Base-by-base conservation (phyloP, 176 grass and related monocot genomes). In the Echinochloa phyllopogon region DNA sequence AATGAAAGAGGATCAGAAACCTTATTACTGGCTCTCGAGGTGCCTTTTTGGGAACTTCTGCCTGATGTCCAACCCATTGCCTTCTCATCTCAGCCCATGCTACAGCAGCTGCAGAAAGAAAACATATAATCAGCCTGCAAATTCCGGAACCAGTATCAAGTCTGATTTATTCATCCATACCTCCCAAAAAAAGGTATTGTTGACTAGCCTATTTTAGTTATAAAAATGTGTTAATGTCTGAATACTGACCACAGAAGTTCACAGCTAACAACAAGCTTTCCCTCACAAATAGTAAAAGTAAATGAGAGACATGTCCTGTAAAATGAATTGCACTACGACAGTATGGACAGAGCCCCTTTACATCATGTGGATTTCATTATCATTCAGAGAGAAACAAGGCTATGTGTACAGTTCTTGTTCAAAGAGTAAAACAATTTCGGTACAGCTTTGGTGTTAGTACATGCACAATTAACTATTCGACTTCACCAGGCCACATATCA, bases 11-110 rank as follows among this genome's bases (percentile, higher is more conserved):
- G 72, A 76, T 47, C 43, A 24, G 39, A 63, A 68, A 97, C 95
- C 90, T 97, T 89, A 97, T 94, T 69, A 83, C 89, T 75, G 95
- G 86, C 73, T 97, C 92, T 83, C 16, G 83, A 86, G 90, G 77
- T 66, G 88, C 13, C 65, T 68, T 87, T 83, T 82, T 84, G 20
- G 84, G 55, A 92, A 80, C 81, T 17, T 87, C 82, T 45, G 69
- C 21, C 74, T 84, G 78, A 82, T 93, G 92, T 61, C 95, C 92
- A 80, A 91, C 62, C 95, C 95, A 94, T 85, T 94, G 83, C 77
- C 76, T 87, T 88, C 95, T 87, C 81, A 89, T 88, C 74, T 97
- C 95, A 67, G 89, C 76, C 95, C 95, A 97, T 78, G 81, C 88
- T 80, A 91, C 80, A 84, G 92, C 95, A 89, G 92, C 92, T 97